Evolutionary conservation across 257 asterid genomes (phyloP).

Genomic region (Gentiana straminea): DNA sequence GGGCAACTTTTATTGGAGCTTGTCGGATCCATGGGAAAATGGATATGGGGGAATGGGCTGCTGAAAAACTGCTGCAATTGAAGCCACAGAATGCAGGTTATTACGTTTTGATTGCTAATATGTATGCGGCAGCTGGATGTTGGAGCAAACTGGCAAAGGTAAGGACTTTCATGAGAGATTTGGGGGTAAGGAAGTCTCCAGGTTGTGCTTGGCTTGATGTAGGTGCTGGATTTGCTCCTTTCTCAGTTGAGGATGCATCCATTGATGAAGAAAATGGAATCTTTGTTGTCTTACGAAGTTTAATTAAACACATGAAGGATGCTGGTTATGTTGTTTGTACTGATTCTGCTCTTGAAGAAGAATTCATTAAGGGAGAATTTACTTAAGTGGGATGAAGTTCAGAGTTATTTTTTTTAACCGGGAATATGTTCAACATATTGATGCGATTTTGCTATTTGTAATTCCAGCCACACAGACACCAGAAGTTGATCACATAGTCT

Average conservation of each 20-base stretch:
- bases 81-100: slow-evolving; percentile 62
- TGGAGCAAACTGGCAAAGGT: slow-evolving; percentile 65
- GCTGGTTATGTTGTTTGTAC: slow-evolving; percentile 26
- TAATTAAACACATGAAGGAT: slow-evolving; percentile 53
- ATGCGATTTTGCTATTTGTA: slow-evolving; percentile 81
- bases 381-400: too few species aligned
- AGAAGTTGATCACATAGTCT: slow-evolving; percentile 38
- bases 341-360: slow-evolving; percentile 31
- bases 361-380: slow-evolving; percentile 14
- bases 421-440: slow-evolving; percentile 39
- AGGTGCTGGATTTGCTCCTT: slow-evolving; percentile 54
- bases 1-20: slow-evolving; percentile 92
- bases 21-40: slow-evolving; percentile 58
- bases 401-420: too few species aligned
- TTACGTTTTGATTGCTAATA: slow-evolving; percentile 73
- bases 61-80: slow-evolving; percentile 57
- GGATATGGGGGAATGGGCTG: slow-evolving; percentile 86
- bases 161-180: slow-evolving; percentile 62
- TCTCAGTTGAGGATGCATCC: slow-evolving; percentile 55
- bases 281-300: slow-evolving; percentile 31
- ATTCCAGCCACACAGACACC: slow-evolving; percentile 93
- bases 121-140: slow-evolving; percentile 76
- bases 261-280: slow-evolving; percentile 35
- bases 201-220: slow-evolving; percentile 80
- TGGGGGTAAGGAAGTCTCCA: slow-evolving; percentile 69